Conservation (phyloP, 257 asterid species). For the Solanum rostratum region DNA sequence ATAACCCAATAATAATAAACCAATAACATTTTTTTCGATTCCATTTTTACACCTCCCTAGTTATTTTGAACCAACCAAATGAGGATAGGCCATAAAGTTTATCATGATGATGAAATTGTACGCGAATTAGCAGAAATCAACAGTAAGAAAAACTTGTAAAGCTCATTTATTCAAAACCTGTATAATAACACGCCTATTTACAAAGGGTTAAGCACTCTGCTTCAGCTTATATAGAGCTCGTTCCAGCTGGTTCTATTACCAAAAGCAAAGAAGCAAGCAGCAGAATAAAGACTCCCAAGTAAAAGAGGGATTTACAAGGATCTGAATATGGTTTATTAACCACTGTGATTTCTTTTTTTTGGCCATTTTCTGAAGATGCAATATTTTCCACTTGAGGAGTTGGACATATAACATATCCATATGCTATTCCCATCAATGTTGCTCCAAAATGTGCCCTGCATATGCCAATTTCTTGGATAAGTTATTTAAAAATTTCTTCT, state of each 20-base stretch:
- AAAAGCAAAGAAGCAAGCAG: constrained; percentile 39
- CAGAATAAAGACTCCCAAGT: constrained; percentile 43
- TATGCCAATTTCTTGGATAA: background rate
- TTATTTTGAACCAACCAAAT: background rate
- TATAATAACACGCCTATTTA: background rate
- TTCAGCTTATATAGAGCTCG: background rate
- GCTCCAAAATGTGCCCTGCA: constrained; percentile 73
- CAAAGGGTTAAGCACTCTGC: background rate
- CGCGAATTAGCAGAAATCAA: background rate
- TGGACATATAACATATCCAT: constrained; percentile 51
- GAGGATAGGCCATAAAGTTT: background rate
- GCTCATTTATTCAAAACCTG: background rate
- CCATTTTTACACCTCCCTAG: too few relatives aligned
- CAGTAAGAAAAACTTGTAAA: background rate
- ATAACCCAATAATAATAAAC: too few relatives aligned
- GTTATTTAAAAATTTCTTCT: too few relatives aligned
- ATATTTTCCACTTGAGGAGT: constrained; percentile 38
- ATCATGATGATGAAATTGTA: background rate
- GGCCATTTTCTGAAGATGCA: constrained; percentile 29
- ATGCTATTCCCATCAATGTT: constrained; percentile 46
- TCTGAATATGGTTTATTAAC: constrained; percentile 30
- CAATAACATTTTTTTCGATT: too few relatives aligned
- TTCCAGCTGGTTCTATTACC: constrained; percentile 35
- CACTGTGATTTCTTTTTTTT: constrained; percentile 39
- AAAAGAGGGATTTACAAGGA: constrained; percentile 56